Conservation (phyloP, 1,284 basidiomycete species). For the Fomitopsis schrenkii region DNA sequence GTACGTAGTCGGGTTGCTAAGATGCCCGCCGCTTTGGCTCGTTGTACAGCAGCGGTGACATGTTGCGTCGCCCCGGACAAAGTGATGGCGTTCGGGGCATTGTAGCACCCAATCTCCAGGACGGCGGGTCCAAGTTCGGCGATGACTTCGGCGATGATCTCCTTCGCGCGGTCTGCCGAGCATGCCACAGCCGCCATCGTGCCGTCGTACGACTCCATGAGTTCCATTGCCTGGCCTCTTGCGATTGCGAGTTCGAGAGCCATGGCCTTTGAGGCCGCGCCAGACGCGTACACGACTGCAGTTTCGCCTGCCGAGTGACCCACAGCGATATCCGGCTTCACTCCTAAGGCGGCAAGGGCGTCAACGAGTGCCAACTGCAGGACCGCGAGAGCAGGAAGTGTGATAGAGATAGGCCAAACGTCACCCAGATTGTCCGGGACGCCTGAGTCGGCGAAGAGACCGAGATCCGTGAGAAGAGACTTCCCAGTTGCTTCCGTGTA, state of each 20-base stretch:
- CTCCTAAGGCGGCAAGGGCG: conserved; percentile 28
- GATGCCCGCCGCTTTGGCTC: conserved; percentile 25
- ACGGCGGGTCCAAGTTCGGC: conserved; percentile 8
- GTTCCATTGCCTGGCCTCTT: conserved; percentile 32
- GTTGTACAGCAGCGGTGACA: conserved; percentile 25
- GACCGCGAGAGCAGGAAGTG: conserved; percentile 35
- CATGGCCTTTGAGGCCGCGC: conserved; percentile 34
- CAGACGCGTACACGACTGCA: conserved; percentile 38
- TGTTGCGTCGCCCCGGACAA: conserved; percentile 28
- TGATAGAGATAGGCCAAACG: conserved; percentile 30
- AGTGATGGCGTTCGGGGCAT: conserved; percentile 30
- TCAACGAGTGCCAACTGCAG: conserved; percentile 43
- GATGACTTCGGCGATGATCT: conserved; percentile 17
- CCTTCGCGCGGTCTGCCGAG: conserved; percentile 17
- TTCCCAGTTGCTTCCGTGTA: conserved; percentile 27
- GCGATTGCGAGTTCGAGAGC: conserved; percentile 37
- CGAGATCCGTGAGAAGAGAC: conserved; percentile 30
- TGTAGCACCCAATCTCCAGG: conserved; percentile 36
- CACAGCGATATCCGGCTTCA: conserved; percentile 33
- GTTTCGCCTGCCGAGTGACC: conserved; percentile 43
- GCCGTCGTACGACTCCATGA: conserved; percentile 28
- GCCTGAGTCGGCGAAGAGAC: conserved; percentile 24
- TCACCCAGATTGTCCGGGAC: conserved; percentile 21
- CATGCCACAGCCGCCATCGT: conserved; percentile 42
- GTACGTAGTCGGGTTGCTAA: conserved; percentile 31